phyloP scores from a whole-genome alignment of 2,329 filamentous ascomycete species.

The Keithomyces neogunnii region DNA sequence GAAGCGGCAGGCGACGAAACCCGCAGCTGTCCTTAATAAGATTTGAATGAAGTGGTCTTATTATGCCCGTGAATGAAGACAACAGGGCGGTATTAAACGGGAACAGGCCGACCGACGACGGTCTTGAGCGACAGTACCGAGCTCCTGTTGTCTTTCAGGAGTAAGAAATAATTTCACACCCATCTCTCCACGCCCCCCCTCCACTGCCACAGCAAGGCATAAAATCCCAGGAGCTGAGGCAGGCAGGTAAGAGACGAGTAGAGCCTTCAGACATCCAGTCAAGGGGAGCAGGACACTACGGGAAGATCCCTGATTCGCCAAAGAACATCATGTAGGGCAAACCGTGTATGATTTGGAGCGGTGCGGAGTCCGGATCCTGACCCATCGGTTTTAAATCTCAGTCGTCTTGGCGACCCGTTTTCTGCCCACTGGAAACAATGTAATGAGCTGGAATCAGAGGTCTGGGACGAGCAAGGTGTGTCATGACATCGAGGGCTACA shows the following conservation, averaged over 20 bases:
- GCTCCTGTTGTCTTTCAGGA: background rate
- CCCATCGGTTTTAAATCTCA: conserved; percentile 1
- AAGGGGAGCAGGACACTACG: background rate
- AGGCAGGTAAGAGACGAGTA: background rate
- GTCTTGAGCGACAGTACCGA: background rate
- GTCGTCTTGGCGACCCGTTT: background rate
- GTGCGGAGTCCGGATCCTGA: conserved; percentile 6
- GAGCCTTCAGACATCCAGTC: background rate
- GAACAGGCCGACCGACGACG: background rate
- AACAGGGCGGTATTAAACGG: background rate
- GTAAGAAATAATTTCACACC: background rate
- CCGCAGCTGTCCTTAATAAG: background rate
- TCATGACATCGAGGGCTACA: too few relatives aligned
- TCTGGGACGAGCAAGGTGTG: background rate
- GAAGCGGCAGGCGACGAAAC: background rate
- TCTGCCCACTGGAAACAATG: background rate
- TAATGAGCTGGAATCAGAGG: background rate
- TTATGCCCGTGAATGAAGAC: background rate
- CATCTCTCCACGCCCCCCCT: background rate
- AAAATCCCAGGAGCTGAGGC: background rate
- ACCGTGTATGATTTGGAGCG: conserved; percentile 2
- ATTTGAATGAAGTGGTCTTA: background rate
- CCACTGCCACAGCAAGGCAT: background rate
- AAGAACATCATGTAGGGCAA: background rate
- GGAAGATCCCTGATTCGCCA: conserved; percentile 2